A percentile compares a stretch with the other conserved stretches of the same genome.
Conservation (phyloP, 2,329 filamentous ascomycete genomes). For the Fonsecaea nubica region DNA sequence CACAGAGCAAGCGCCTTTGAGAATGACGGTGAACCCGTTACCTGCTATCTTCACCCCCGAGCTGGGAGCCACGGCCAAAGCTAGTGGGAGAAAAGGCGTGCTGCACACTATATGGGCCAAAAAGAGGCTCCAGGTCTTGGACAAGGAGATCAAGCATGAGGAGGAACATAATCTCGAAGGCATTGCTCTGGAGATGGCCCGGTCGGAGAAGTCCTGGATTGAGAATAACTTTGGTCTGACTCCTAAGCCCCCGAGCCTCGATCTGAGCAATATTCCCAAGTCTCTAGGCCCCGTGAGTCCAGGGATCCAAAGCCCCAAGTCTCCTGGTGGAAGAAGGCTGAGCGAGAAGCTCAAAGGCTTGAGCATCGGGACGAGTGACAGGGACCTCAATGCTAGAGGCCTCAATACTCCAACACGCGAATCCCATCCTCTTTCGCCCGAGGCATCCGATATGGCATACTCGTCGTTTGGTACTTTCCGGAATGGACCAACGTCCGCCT, state of each 20-base stretch:
- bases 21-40: constrained; percentile 74
- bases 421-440: constrained; percentile 64
- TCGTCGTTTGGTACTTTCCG: constrained; percentile 68
- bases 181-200: constrained; percentile 80
- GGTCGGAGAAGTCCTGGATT: constrained; percentile 85
- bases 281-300: constrained; percentile 61
- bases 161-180: constrained; percentile 77
- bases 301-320: constrained; percentile 59
- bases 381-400: constrained; percentile 59
- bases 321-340: constrained; percentile 69
- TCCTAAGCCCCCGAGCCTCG: constrained; percentile 44
- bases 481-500: constrained; percentile 45
- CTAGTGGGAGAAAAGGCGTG: constrained; percentile 77
- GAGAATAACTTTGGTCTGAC: constrained; percentile 76
- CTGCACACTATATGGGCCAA: constrained; percentile 91
- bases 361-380: constrained; percentile 75
- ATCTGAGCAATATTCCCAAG: constrained; percentile 39
- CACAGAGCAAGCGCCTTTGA: constrained; percentile 39
- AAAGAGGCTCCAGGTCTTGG: constrained; percentile 75
- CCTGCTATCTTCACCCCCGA: constrained; percentile 85
- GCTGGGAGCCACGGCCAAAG: constrained; percentile 69
- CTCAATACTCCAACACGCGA: constrained; percentile 41
- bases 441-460: constrained; percentile 68
- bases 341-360: constrained; percentile 81
- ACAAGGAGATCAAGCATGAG: constrained; percentile 77